Evolutionary conservation across 208 protist genomes (phyloP).

Genomic region (Histomonas meleagridis): DNA sequence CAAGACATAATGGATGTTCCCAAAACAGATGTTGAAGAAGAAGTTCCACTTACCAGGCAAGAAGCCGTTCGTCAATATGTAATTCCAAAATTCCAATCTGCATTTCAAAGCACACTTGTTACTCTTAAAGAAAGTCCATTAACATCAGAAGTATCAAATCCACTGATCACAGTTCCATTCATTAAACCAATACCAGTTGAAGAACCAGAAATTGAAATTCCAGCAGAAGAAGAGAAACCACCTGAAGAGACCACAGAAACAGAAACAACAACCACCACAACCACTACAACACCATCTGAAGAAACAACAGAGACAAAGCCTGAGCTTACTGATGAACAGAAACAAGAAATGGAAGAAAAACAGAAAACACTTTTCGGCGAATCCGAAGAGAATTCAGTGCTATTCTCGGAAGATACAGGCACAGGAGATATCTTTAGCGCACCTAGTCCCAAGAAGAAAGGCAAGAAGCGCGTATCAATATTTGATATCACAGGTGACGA

Average conservation of each 20-base stretch:
- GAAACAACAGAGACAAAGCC: neutral
- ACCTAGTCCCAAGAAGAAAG: too few species aligned
- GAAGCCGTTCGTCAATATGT: conserved; percentile 9
- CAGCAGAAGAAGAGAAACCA: neutral
- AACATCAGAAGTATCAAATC: neutral
- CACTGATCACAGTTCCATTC: neutral
- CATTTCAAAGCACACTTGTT: neutral
- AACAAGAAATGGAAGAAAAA: neutral
- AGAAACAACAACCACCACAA: neutral
- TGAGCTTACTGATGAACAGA: neutral
- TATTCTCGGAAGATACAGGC: neutral
- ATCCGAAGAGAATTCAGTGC: neutral
- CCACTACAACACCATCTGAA: neutral
- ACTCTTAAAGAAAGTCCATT: neutral
- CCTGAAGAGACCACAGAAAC: neutral
- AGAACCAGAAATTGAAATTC: neutral
- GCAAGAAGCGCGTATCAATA: neutral
- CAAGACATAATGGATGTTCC: neutral
- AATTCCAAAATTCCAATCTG: neutral
- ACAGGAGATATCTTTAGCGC: too few species aligned
- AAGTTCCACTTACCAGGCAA: neutral
- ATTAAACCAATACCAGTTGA: neutral
- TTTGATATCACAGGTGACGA: neutral
- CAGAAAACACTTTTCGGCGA: neutral
- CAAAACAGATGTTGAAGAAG: neutral